These are phyloP conservation scores for Myriosclerotinia curreyana DNA, from an alignment of 2,329 filamentous ascomycete species.

Conservation along the genomic window DNA sequence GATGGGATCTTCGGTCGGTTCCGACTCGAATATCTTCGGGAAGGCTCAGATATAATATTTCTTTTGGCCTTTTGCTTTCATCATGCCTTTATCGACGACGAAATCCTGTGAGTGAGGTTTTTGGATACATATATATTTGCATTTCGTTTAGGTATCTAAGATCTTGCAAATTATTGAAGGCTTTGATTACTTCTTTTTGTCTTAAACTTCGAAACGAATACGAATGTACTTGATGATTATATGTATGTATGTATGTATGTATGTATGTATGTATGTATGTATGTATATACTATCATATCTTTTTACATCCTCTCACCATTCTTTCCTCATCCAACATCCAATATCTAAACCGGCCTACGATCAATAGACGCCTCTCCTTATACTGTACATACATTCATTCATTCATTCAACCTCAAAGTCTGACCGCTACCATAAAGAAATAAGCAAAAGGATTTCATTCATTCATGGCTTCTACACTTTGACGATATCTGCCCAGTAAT, in stretches of 20 bases:
- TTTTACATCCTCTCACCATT: neutral
- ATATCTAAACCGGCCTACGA: neutral
- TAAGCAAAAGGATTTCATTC: neutral
- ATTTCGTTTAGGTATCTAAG: too few relatives aligned
- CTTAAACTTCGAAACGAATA: neutral
- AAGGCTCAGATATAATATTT: neutral
- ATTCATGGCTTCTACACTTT: neutral
- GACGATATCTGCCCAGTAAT: neutral
- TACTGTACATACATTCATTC: neutral
- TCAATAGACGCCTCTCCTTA: neutral
- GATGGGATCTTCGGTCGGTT: too few relatives aligned
- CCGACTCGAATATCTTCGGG: too few relatives aligned
- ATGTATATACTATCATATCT: neutral
- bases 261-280: too few relatives aligned
- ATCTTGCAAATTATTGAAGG: neutral
- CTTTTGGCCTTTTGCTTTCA: too few relatives aligned
- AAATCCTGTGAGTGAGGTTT: too few relatives aligned
- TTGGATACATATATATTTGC: too few relatives aligned
- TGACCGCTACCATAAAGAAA: slow-evolving; percentile 1
- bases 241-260: too few relatives aligned
- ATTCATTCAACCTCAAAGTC: neutral
- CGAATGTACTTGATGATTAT: too few relatives aligned
- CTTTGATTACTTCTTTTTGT: neutral
- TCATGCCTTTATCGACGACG: too few relatives aligned
- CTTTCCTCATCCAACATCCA: neutral